Conservation (phyloP, 371 early-diverging fungal genomes). For the Lichtheimia hyalospora region DNA sequence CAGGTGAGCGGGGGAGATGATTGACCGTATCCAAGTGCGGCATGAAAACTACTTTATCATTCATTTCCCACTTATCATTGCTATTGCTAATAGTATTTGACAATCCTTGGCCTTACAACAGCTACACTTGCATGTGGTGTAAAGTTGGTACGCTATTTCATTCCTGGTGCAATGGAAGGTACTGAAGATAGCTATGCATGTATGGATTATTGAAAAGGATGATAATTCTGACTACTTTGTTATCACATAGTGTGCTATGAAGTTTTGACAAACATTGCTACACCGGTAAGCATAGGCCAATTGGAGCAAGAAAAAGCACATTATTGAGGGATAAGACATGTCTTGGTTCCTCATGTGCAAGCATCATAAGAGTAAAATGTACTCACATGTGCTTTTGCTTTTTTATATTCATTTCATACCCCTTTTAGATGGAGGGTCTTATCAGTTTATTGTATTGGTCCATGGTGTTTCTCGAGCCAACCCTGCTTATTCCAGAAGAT, state of each 20-base stretch:
- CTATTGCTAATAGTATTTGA: conserved; percentile 16
- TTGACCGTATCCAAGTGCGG: too few relatives aligned
- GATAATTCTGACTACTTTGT: too few relatives aligned
- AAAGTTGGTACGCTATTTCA: conserved; percentile 11
- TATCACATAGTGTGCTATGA: conserved; percentile 18
- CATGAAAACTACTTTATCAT: too few relatives aligned
- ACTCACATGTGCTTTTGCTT: background rate
- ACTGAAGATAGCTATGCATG: background rate
- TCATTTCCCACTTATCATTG: background rate
- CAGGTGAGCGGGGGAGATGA: conserved; percentile 26
- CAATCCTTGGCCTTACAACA: conserved; percentile 25
- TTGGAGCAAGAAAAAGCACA: too few relatives aligned
- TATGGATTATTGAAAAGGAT: background rate
- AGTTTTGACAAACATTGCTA: conserved; percentile 30
- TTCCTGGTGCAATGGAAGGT: conserved; percentile 19
- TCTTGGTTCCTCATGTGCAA: background rate
- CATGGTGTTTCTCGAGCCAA: conserved; percentile 35
- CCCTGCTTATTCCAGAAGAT: conserved; percentile 33
- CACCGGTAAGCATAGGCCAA: conserved; percentile 25
- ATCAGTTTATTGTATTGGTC: conserved; percentile 44
- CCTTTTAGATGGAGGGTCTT: conserved; percentile 39
- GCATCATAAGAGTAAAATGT: background rate
- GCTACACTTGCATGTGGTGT: conserved; percentile 25
- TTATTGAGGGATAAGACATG: too few relatives aligned
- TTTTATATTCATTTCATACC: background rate